A percentile compares a stretch with the other conserved stretches of the same genome.
Conservation (phyloP, 352 stramenopile species). For the Phytophthora colocasiae region DNA sequence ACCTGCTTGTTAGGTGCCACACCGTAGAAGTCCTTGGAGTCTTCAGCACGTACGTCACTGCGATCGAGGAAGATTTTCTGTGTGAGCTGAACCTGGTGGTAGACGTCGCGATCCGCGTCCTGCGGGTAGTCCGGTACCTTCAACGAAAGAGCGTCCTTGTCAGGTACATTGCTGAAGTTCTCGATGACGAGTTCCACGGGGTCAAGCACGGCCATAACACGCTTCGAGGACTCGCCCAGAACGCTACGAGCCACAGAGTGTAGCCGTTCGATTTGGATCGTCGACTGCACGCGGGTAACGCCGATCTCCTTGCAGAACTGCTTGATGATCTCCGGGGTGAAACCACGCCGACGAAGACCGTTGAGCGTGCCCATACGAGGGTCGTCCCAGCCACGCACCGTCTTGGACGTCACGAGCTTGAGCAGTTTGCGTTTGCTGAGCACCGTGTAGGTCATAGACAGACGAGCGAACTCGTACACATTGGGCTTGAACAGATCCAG, state of each 20-base stretch:
- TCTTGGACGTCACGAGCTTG: conserved; percentile 96
- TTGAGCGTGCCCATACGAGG: conserved; percentile 98
- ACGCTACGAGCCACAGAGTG: conserved; percentile 75
- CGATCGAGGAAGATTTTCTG: conserved; percentile 75
- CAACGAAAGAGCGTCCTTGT: conserved; percentile 51
- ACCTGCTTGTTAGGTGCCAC: conserved; percentile 96
- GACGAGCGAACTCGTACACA: conserved; percentile 96
- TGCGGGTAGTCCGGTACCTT: conserved; percentile 80
- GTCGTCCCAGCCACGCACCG: conserved; percentile 95
- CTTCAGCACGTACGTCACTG: conserved; percentile 68
- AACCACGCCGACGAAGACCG: conserved; percentile 89
- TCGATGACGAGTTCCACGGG: conserved; percentile 76
- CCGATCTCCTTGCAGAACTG: conserved; percentile 90
- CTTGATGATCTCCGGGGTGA: conserved; percentile 87
- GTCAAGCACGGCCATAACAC: conserved; percentile 84
- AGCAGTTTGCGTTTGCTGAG: conserved; percentile 98
- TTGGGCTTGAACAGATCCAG: conserved; percentile 98
- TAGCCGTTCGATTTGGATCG: conserved; percentile 86
- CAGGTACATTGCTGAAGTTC: conserved; percentile 61
- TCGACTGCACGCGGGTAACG: conserved; percentile 87
- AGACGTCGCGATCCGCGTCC: conserved; percentile 65
- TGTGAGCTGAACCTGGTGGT: conserved; percentile 71
- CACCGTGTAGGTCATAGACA: conserved; percentile 99
- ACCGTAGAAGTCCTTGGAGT: conserved; percentile 94
- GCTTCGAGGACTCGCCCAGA: conserved; percentile 76